A percentile compares a stretch with the other conserved stretches of the same genome.
phyloP scores from a whole-genome alignment of 768 basidiomycete genomes.

The Boletus sp. region DNA sequence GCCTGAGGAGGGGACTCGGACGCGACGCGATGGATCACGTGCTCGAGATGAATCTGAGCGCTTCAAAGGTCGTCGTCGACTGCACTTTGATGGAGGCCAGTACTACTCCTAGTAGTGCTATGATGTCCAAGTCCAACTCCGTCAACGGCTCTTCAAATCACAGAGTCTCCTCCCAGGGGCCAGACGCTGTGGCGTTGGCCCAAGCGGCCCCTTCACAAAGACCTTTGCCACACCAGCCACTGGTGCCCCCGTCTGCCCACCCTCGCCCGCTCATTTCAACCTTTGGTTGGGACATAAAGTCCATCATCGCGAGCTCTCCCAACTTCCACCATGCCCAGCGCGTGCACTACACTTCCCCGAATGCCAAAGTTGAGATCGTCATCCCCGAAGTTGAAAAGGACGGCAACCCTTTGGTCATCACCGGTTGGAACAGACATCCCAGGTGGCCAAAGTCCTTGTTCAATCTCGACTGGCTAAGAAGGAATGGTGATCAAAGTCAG shows the following conservation, averaged over 20 bases:
- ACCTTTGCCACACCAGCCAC: not conserved
- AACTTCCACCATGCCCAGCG: slow-evolving; percentile 46
- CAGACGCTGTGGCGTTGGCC: not conserved
- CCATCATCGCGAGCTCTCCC: slow-evolving; percentile 36
- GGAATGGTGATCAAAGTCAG: slow-evolving; percentile 33
- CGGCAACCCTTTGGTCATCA: slow-evolving; percentile 64
- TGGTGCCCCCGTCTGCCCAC: not conserved
- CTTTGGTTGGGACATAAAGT: slow-evolving; percentile 49
- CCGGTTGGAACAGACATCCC: slow-evolving; percentile 53
- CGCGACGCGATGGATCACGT: slow-evolving; percentile 18
- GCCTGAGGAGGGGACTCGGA: slow-evolving; percentile 27
- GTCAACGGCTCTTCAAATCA: not conserved
- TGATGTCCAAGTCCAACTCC: too few relatives aligned
- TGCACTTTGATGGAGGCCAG: too few relatives aligned
- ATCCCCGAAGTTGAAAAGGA: slow-evolving; percentile 47
- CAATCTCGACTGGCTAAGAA: slow-evolving; percentile 51
- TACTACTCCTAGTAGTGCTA: too few relatives aligned
- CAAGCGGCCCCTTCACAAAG: not conserved
- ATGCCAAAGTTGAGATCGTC: slow-evolving; percentile 27
- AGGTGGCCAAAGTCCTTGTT: slow-evolving; percentile 59
- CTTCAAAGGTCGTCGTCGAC: not conserved
- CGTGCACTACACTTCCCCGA: slow-evolving; percentile 29
- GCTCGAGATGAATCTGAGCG: not conserved
- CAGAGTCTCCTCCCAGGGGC: slow-evolving; percentile 9
- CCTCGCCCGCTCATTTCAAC: slow-evolving; percentile 35